Evolutionary conservation across 768 basidiomycete genomes (phyloP), one percentile per base, ranked within the genome.

Genomic region (Dioszegia hungarica): DNA sequence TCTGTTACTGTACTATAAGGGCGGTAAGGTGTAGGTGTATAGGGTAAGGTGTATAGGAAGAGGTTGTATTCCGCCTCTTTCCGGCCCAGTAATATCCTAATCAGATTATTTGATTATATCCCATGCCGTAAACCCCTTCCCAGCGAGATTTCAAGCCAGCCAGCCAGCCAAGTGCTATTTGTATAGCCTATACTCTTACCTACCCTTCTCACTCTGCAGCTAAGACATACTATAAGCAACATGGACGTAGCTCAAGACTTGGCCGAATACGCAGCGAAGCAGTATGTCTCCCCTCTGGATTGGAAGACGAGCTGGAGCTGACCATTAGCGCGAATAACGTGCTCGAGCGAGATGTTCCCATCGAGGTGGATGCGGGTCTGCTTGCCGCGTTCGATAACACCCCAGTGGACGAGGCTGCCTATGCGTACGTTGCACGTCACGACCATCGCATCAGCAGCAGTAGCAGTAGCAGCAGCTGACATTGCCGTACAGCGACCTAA

Each of bases 201-300:
- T 24, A 2, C 24, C 2, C 41, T 5, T 10, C n/a, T 14, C 41
- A 19, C 24, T 19, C 11, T 43, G 24, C 41, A 43, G 19, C 41
- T n/a, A n/a, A n/a, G 12, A 19, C 41, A 29, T 27, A 48, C 20
- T 24, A 28, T n/a, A 36, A 27, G 29, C 17, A 50, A n/a, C 15
- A 90, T 91, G 88, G 88, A 91, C 78, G 88, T 91, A 56, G 86
- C 89, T 9, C 81, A 81, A 64, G 83, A 91, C 50, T 81, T 92
- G 17, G 85, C 85, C 45, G 82, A 83, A 15, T 85, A 89, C 75
- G 82, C 83, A 10, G 83, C 82, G 47, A 86, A 85, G 81, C 81
- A 80, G 89, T 86, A 74, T 75, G 85, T 77, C 27, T 33, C 17
- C 20, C n/a, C n/a, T 5, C 20, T 28, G 34, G 8, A 33, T 34